phyloP scores from a whole-genome alignment of 2,329 filamentous ascomycete species.

The Monosporascus sp. region DNA sequence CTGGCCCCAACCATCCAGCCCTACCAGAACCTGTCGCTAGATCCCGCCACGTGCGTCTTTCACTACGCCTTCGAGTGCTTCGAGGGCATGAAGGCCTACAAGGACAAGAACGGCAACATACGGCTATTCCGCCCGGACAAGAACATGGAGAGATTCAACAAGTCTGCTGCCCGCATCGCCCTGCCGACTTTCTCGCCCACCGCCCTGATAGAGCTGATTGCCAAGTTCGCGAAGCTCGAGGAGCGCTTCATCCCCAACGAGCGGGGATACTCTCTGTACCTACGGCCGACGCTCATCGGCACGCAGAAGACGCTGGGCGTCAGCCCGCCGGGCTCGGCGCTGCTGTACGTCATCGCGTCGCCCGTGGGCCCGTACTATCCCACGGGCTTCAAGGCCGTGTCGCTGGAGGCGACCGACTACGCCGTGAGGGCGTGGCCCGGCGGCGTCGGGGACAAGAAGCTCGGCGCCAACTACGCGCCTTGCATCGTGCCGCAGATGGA shows the following conservation, averaged over 20 bases:
- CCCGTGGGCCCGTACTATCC: slow-evolving; percentile 98
- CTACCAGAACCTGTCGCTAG: slow-evolving; percentile 95
- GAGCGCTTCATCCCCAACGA: slow-evolving; percentile 82
- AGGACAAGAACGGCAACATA: slow-evolving; percentile 71
- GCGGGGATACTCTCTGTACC: slow-evolving; percentile 89
- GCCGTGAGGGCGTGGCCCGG: slow-evolving; percentile 97
- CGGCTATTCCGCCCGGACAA: slow-evolving; percentile 89
- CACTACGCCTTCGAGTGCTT: slow-evolving; percentile 99
- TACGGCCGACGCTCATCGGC: slow-evolving; percentile 94
- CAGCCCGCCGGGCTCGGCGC: slow-evolving; percentile 81
- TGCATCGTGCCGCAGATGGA: slow-evolving; percentile 96
- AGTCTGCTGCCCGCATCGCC: slow-evolving; percentile 84
- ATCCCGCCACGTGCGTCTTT: slow-evolving; percentile 94
- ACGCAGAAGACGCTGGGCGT: slow-evolving; percentile 93
- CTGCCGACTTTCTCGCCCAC: slow-evolving; percentile 77
- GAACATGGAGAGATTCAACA: slow-evolving; percentile 95
- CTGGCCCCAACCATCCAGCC: slow-evolving; percentile 75
- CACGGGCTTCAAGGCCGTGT: slow-evolving; percentile 95
- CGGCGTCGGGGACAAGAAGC: slow-evolving; percentile 95
- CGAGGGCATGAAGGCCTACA: slow-evolving; percentile 99
- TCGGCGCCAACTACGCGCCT: slow-evolving; percentile 98
- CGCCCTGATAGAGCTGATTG: slow-evolving; percentile 74
- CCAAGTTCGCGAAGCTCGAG: slow-evolving; percentile 73
- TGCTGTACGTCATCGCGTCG: slow-evolving; percentile 92
- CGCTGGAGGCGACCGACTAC: slow-evolving; percentile 92